Evolutionary conservation across 306 rosid species (phyloP).

Genomic region (Argentina anserina): DNA sequence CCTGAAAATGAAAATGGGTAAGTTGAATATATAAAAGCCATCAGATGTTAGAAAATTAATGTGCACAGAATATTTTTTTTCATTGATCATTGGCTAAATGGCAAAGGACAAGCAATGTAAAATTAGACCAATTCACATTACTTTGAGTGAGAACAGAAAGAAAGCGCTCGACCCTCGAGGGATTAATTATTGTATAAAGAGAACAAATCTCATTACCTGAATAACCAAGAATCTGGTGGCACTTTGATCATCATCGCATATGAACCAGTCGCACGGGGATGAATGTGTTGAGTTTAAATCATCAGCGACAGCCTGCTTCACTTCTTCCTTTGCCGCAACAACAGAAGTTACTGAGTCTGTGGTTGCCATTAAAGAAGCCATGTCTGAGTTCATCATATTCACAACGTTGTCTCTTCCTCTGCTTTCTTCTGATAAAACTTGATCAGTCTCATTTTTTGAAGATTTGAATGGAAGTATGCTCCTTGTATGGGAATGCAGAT

Average conservation of each 20-base stretch:
- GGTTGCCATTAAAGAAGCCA: slow-evolving; percentile 83
- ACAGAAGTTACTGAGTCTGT: slow-evolving; percentile 90
- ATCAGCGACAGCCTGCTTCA: slow-evolving; percentile 96
- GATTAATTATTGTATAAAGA: neutral
- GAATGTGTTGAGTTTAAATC: slow-evolving; percentile 68
- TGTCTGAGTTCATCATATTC: slow-evolving; percentile 48
- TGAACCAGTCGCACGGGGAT: slow-evolving; percentile 89
- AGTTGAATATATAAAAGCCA: neutral
- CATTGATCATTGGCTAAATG: neutral
- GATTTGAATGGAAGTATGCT: slow-evolving; percentile 75
- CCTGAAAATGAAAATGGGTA: slow-evolving; percentile 39
- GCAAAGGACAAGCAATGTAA: too few species aligned
- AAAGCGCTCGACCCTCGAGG: neutral
- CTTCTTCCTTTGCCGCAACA: slow-evolving; percentile 96
- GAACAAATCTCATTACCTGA: slow-evolving; percentile 49
- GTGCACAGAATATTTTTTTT: neutral
- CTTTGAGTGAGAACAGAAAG: neutral
- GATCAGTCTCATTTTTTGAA: slow-evolving; percentile 34
- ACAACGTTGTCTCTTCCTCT: slow-evolving; percentile 24
- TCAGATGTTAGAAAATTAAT: neutral
- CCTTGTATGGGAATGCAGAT: slow-evolving; percentile 64
- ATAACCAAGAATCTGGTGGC: slow-evolving; percentile 69
- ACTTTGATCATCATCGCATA: slow-evolving; percentile 75
- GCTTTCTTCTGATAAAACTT: slow-evolving; percentile 33
- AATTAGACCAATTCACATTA: neutral